A percentile compares a stretch with the other conserved stretches of the same genome.
Evolutionary conservation across 2,329 filamentous ascomycete genomes (phyloP).

Genomic region (Curvularia lunata): DNA sequence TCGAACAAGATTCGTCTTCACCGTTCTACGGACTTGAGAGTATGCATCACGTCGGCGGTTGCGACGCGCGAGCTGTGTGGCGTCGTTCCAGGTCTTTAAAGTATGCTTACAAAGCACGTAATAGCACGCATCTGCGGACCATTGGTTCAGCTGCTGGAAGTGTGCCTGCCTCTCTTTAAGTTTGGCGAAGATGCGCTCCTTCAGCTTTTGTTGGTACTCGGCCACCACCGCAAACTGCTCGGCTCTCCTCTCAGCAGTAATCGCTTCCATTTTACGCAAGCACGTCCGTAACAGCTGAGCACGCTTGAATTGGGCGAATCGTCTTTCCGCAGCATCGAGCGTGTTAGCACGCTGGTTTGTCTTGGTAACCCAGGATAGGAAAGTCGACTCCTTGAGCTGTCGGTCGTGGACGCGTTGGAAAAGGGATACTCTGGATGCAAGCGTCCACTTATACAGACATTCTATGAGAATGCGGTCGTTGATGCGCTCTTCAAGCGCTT

Average conservation of each 20-base stretch:
- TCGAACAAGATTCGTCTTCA: constrained; percentile 62
- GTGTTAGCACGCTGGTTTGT: constrained; percentile 35
- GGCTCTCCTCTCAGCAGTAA: constrained; percentile 31
- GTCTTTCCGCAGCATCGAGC: constrained; percentile 39
- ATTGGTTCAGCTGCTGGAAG: constrained; percentile 56
- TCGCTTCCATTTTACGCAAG: constrained; percentile 37
- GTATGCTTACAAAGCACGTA: constrained; percentile 60
- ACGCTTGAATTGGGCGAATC: constrained; percentile 42
- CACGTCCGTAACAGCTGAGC: constrained; percentile 34
- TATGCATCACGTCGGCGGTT: constrained; percentile 63
- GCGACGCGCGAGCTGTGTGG: constrained; percentile 58
- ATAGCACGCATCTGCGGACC: constrained; percentile 62
- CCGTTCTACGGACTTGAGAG: constrained; percentile 57
- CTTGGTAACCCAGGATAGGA: constrained; percentile 40
- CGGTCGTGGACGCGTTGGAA: constrained; percentile 49
- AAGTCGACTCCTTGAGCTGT: constrained; percentile 35
- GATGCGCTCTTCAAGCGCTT: constrained; percentile 59
- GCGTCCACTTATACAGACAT: constrained; percentile 66
- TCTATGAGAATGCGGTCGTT: constrained; percentile 63
- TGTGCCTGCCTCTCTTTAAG: constrained; percentile 51
- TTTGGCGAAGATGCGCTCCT: constrained; percentile 47
- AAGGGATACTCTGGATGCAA: constrained; percentile 55
- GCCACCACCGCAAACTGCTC: constrained; percentile 49
- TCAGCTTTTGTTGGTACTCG: constrained; percentile 51
- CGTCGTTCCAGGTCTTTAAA: constrained; percentile 60